Evolutionary conservation across 495 filamentous ascomycete species (phyloP).

Genomic region (Aspergillus carlsbadensis): DNA sequence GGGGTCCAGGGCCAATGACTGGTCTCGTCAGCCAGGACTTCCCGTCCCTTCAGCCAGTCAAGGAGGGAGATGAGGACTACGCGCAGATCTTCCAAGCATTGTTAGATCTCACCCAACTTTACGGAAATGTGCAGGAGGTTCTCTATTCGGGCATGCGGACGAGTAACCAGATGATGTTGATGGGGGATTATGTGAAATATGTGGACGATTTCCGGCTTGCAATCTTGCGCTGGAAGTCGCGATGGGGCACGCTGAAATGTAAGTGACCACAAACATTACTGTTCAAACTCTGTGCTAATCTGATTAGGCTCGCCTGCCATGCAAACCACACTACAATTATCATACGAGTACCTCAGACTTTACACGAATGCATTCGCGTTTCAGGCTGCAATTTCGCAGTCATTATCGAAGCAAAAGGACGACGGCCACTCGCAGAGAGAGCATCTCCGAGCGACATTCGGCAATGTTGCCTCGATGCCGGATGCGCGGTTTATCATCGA

Average conservation of each 20-base stretch:
- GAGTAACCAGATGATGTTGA: constrained; percentile 63
- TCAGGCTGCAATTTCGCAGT: constrained; percentile 63
- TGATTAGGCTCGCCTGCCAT: constrained; percentile 53
- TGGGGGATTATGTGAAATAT: constrained; percentile 65
- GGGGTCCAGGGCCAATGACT: constrained; percentile 62
- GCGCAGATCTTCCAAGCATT: constrained; percentile 62
- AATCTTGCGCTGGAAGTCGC: constrained; percentile 62
- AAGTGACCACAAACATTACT: constrained; percentile 15
- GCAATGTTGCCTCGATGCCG: constrained; percentile 55
- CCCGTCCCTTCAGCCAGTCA: constrained; percentile 53
- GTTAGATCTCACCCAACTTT: constrained; percentile 64
- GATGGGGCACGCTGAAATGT: constrained; percentile 60
- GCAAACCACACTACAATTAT: constrained; percentile 56
- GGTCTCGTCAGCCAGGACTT: constrained; percentile 61
- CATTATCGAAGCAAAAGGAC: constrained; percentile 42
- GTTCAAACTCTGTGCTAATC: constrained; percentile 18
- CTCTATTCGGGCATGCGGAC: constrained; percentile 63
- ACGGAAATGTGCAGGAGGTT: constrained; percentile 65
- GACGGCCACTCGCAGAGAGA: constrained; percentile 39
- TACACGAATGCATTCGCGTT: constrained; percentile 69
- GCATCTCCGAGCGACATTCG: constrained; percentile 45
- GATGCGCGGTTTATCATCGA: constrained; percentile 65
- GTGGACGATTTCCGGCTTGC: constrained; percentile 64
- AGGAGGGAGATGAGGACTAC: constrained; percentile 57
- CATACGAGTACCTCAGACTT: constrained; percentile 62